phyloP scores from a whole-genome alignment of 106 monocot species.

The Allium cepa region DNA sequence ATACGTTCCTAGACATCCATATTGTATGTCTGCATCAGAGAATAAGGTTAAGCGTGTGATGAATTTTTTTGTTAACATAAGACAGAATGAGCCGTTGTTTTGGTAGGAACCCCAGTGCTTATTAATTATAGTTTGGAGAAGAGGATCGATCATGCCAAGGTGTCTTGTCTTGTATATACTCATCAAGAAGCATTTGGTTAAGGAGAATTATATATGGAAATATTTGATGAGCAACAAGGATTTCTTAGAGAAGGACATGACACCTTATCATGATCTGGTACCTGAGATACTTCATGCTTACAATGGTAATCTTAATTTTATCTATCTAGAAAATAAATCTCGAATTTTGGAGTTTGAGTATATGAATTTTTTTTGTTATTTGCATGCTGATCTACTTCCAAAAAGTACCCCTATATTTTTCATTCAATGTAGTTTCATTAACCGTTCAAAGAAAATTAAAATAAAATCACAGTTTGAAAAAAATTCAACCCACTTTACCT shows the following conservation, averaged over 20 bases:
- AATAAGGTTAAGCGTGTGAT: slow-evolving; percentile 20
- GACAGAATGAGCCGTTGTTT: neutral
- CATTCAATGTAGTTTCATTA: too few species aligned
- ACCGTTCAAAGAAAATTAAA: too few species aligned
- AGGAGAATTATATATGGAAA: too few species aligned
- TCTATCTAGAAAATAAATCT: too few species aligned
- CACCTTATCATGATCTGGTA: slow-evolving; percentile 6
- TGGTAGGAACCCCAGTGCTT: slow-evolving; percentile 1
- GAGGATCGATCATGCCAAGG: slow-evolving; percentile 22
- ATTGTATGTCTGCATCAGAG: slow-evolving; percentile 16
- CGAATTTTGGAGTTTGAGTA: too few species aligned
- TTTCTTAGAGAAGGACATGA: slow-evolving; percentile 23
- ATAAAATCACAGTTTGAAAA: too few species aligned
- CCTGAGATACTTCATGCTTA: neutral
- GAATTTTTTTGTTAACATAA: slow-evolving; percentile 22
- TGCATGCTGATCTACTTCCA: too few species aligned
- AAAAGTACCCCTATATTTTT: too few species aligned
- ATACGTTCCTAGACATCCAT: slow-evolving; percentile 29
- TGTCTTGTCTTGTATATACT: slow-evolving; percentile 21
- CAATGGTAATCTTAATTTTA: neutral
- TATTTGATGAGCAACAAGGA: slow-evolving; percentile 6
- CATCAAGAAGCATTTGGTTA: neutral
- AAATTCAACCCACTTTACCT: too few species aligned
- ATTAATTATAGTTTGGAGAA: slow-evolving; percentile 26
- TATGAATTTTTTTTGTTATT: too few species aligned